Evolutionary conservation across 371 early-diverging fungal genomes (phyloP).

Genomic region (Mucor circinelloides): DNA sequence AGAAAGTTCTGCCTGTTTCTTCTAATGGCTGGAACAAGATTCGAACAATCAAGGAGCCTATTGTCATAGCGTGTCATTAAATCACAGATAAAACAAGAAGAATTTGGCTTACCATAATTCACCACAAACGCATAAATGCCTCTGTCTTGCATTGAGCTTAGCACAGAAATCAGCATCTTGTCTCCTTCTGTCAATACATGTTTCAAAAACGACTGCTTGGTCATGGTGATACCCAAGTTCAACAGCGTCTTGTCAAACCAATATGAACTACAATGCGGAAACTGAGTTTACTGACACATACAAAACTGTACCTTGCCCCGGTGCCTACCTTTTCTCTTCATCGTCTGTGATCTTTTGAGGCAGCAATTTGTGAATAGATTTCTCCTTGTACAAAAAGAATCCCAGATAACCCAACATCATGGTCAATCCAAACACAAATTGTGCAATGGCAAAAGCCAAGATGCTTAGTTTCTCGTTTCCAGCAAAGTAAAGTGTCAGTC

Average conservation of each 20-base stretch:
- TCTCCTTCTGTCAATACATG: constrained; percentile 95
- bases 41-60: constrained; percentile 87
- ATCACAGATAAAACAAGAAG: background rate
- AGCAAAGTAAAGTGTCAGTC: constrained; percentile 49
- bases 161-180: constrained; percentile 78
- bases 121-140: constrained; percentile 86
- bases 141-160: constrained; percentile 63
- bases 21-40: constrained; percentile 94
- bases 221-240: constrained; percentile 74
- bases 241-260: constrained; percentile 66
- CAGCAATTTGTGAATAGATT: constrained; percentile 30
- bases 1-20: constrained; percentile 84
- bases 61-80: background rate
- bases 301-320: constrained; percentile 25
- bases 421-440: constrained; percentile 63
- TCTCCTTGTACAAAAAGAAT: constrained; percentile 49
- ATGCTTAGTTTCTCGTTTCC: constrained; percentile 47
- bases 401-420: constrained; percentile 63
- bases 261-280: constrained; percentile 22
- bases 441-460: constrained; percentile 79
- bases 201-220: constrained; percentile 87
- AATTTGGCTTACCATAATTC: constrained; percentile 70
- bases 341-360: constrained; percentile 38
- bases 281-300: background rate
- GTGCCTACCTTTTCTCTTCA: constrained; percentile 17